A percentile compares a stretch with the other conserved stretches of the same genome.
phyloP scores from a whole-genome alignment of 352 stramenopile genomes.

The Globisporangium mamillatum region DNA sequence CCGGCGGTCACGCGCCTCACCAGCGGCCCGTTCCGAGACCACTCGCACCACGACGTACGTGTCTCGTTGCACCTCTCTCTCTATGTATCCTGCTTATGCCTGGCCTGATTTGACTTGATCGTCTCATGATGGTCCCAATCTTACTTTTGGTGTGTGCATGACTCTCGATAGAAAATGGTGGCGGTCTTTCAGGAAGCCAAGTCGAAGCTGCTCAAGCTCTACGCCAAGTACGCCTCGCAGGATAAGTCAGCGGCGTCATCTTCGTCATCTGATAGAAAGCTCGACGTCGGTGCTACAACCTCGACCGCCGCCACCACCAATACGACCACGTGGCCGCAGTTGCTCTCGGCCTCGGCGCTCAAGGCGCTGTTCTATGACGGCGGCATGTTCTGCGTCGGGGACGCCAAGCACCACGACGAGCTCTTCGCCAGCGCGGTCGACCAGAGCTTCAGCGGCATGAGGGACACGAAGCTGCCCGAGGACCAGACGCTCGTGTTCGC shows the following conservation, averaged over 20 bases:
- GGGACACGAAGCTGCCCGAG: conserved; percentile 30
- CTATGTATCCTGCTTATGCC: neutral
- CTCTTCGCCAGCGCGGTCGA: conserved; percentile 58
- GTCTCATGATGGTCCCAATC: neutral
- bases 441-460: conserved; percentile 58
- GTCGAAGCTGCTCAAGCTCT: conserved; percentile 70
- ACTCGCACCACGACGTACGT: conserved; percentile 70
- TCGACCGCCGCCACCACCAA: too few species aligned
- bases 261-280: too few species aligned
- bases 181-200: conserved; percentile 70
- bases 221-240: conserved; percentile 50
- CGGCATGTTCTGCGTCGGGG: conserved; percentile 71
- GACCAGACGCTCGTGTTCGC: conserved; percentile 61
- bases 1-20: conserved; percentile 60
- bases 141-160: neutral
- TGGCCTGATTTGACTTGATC: neutral
- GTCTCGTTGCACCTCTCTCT: neutral
- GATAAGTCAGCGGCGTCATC: too few species aligned
- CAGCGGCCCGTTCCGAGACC: conserved; percentile 66
- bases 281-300: too few species aligned
- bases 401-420: conserved; percentile 45
- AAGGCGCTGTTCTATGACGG: conserved; percentile 75
- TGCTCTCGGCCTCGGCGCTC: conserved; percentile 42
- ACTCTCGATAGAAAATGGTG: conserved; percentile 48
- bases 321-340: conserved; percentile 39